phyloP scores from a whole-genome alignment of 2,329 filamentous ascomycete genomes.

The Cadophora gregata region DNA sequence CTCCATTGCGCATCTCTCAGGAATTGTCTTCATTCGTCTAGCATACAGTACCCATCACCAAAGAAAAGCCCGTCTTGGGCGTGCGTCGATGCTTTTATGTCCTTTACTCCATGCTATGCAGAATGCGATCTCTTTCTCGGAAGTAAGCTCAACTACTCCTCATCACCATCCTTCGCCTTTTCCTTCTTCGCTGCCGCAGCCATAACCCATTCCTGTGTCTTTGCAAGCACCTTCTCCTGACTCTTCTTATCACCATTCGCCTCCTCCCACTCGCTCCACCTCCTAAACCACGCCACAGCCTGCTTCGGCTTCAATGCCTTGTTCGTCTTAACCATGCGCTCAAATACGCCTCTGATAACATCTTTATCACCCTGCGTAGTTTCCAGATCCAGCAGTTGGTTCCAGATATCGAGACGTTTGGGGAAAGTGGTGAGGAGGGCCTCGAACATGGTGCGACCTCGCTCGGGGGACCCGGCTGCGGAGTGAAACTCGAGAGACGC shows the following conservation, averaged over 20 bases:
- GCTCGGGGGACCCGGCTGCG: slow-evolving; percentile 81
- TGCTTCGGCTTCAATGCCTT: slow-evolving; percentile 80
- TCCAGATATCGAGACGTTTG: slow-evolving; percentile 92
- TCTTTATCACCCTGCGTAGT: slow-evolving; percentile 62
- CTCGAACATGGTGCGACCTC: slow-evolving; percentile 93
- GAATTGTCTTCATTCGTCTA: slow-evolving; percentile 3
- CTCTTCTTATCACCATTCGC: slow-evolving; percentile 72
- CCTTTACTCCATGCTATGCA: slow-evolving; percentile 29
- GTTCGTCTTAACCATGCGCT: slow-evolving; percentile 69
- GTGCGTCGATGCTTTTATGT: neutral
- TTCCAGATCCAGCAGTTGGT: slow-evolving; percentile 88
- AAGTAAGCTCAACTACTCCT: slow-evolving; percentile 8
- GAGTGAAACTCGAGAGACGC: slow-evolving; percentile 91
- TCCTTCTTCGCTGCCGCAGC: slow-evolving; percentile 50
- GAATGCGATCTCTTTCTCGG: neutral
- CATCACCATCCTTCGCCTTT: slow-evolving; percentile 16
- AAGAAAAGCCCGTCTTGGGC: neutral
- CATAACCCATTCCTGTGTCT: slow-evolving; percentile 74
- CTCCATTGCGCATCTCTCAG: neutral
- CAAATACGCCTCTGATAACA: slow-evolving; percentile 77
- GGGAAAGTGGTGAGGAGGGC: slow-evolving; percentile 83
- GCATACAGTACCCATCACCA: neutral
- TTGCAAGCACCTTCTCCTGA: slow-evolving; percentile 71
- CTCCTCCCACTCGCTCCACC: slow-evolving; percentile 91
- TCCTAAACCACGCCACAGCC: slow-evolving; percentile 87